phyloP scores from a whole-genome alignment of 768 basidiomycete species.

The Agaricus subrufescens region DNA sequence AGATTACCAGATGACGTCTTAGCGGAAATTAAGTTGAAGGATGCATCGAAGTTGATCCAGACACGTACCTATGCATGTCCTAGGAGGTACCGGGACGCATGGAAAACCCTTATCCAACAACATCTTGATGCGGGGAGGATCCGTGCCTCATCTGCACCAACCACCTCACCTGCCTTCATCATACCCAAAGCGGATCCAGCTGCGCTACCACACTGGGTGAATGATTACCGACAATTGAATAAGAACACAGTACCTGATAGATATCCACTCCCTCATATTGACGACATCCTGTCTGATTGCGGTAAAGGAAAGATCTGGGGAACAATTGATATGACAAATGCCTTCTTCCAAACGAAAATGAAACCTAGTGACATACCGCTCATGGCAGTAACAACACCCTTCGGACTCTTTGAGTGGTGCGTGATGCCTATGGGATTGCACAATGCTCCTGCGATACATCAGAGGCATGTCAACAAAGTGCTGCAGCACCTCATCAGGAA shows the following conservation, averaged over 20 bases:
- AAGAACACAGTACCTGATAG: conserved; percentile 22
- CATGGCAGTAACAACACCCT: conserved; percentile 33
- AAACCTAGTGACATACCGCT: conserved; percentile 18
- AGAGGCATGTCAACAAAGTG: conserved; percentile 18
- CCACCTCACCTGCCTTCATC: conserved; percentile 30
- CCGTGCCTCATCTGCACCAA: conserved; percentile 18
- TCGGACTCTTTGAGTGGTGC: conserved; percentile 35
- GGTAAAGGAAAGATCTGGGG: conserved; percentile 26
- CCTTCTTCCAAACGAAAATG: conserved; percentile 21
- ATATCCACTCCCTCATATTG: conserved; percentile 23
- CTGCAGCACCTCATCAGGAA: conserved; percentile 20
- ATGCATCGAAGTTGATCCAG: conserved; percentile 20
- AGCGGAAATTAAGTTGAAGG: conserved; percentile 21
- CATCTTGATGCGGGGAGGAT: conserved; percentile 26
- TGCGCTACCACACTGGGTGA: conserved; percentile 28
- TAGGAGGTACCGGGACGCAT: conserved; percentile 20
- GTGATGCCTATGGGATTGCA: conserved; percentile 32
- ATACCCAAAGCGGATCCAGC: conserved; percentile 27
- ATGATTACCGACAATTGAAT: conserved; percentile 28
- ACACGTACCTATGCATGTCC: conserved; percentile 11
- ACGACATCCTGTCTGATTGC: conserved; percentile 30
- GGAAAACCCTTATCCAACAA: conserved; percentile 23
- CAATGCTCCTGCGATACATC: conserved; percentile 25
- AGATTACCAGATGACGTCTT: conserved; percentile 18
- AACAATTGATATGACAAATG: conserved; percentile 20